Evolutionary conservation across 2,329 filamentous ascomycete genomes (phyloP), one percentile per base, ranked within the genome.

Genomic region (Pseudogymnoascus sp.): DNA sequence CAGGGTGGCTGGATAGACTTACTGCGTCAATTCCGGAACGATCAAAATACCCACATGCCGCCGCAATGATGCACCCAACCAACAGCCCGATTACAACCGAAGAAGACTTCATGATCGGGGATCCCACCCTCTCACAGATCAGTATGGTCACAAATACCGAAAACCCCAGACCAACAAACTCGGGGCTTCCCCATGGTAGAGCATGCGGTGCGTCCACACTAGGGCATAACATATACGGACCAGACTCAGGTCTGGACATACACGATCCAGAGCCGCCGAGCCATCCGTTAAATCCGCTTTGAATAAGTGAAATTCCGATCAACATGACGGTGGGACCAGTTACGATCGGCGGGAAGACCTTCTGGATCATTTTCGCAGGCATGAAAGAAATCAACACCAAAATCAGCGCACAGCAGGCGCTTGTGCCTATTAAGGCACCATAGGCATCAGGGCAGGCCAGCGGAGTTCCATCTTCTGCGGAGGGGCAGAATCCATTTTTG

Each of bases 121-220:
- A 83, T 1, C 91, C 91, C 69, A 93, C 92, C 10, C 89, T 84
- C 74, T 95, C 90, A 72, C 88, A 90, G 11, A 93, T 72, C 65
- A 95, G 87, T 71, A 95, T 93, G 28, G 87, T 89, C 50, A 88
- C 69, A 71, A 93, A 93, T 36, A 93, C 90, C 50, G 85, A 85
- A 77, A 95, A 93, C 0, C 90, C 90, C 1, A 95, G 82, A 63
- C 87, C 90, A 4, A 95, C 83, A 68, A 88, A 91, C 74, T 95
- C 87, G 1, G 90, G 83, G 38, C 86, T 87, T 3, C 89, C 91
- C 91, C 91, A 95, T 19, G 47, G 47, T 23, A 93, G 79, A 13
- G 89, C 81, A 64, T 87, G 87, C 1, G 90, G 88, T 0, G 89
- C 89, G 23, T 78, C 77, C 66, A 88, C 85, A 68, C 82, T 79